phyloP scores from a whole-genome alignment of 2,329 filamentous ascomycete species.

The Paraphaeosphaeria minitans region DNA sequence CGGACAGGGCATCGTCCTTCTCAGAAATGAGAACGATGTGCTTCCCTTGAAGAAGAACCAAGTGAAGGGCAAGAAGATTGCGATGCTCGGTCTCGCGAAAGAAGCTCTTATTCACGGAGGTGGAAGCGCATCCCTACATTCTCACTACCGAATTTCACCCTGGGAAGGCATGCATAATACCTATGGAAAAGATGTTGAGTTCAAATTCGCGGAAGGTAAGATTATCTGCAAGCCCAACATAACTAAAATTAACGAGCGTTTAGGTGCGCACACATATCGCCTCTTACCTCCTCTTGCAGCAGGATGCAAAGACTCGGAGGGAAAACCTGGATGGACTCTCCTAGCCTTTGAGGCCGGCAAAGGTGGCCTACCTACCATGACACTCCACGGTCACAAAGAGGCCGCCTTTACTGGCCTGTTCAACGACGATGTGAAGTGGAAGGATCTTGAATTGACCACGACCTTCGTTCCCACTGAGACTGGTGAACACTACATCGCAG shows the following conservation, averaged over 20 bases:
- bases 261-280: slow-evolving; percentile 42
- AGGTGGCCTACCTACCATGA: slow-evolving; percentile 29
- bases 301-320: slow-evolving; percentile 33
- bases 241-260: not conserved
- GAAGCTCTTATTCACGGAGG: slow-evolving; percentile 43
- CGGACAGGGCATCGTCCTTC: slow-evolving; percentile 70
- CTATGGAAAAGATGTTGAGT: slow-evolving; percentile 37
- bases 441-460: slow-evolving; percentile 29
- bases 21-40: slow-evolving; percentile 71
- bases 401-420: slow-evolving; percentile 33
- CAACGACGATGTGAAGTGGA: slow-evolving; percentile 28
- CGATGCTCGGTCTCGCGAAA: slow-evolving; percentile 73
- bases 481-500: slow-evolving; percentile 40
- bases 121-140: slow-evolving; percentile 37
- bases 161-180: slow-evolving; percentile 32
- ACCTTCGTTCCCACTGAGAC: slow-evolving; percentile 32
- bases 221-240: not conserved
- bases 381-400: slow-evolving; percentile 29
- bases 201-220: slow-evolving; percentile 37
- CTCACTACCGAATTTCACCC: slow-evolving; percentile 34
- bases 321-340: slow-evolving; percentile 40
- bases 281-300: slow-evolving; percentile 36
- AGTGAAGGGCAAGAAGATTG: slow-evolving; percentile 60
- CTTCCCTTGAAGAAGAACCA: slow-evolving; percentile 69
- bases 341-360: slow-evolving; percentile 34